phyloP scores from a whole-genome alignment of 2,329 filamentous ascomycete genomes.

The Orbilia javanica region DNA sequence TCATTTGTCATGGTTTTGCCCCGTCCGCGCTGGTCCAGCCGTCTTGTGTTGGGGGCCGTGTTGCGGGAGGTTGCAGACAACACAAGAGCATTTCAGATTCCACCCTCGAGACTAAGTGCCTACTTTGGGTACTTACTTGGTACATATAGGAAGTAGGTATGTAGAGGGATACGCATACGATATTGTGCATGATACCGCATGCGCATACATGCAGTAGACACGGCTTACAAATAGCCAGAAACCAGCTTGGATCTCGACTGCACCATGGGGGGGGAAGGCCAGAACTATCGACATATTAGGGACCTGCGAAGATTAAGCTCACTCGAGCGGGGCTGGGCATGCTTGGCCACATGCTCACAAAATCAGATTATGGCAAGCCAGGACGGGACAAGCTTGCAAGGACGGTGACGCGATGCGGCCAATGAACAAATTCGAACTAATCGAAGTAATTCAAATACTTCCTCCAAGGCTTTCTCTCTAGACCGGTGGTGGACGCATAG shows the following conservation, averaged over 20 bases:
- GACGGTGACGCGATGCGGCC: slow-evolving; percentile 47
- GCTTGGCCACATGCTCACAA: slow-evolving; percentile 33
- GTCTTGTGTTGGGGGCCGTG: slow-evolving; percentile 21
- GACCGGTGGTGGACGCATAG: slow-evolving; percentile 14
- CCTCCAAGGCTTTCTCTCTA: neutral
- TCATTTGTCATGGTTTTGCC: slow-evolving; percentile 23
- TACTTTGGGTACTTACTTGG: too few species aligned
- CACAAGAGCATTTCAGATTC: neutral
- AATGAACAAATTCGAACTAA: neutral
- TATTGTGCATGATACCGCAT: neutral
- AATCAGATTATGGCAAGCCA: neutral
- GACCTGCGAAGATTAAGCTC: slow-evolving; percentile 43
- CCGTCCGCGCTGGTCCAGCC: neutral
- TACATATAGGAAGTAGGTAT: too few species aligned
- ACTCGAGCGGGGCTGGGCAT: slow-evolving; percentile 16
- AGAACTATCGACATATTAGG: too few species aligned
- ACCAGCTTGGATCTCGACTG: neutral
- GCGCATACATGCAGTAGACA: neutral
- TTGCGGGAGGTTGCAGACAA: slow-evolving; percentile 23
- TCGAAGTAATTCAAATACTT: slow-evolving; percentile 47
- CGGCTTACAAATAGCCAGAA: slow-evolving; percentile 4
- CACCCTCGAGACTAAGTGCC: too few species aligned
- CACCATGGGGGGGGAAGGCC: too few species aligned
- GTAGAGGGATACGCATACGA: too few species aligned
- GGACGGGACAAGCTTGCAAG: slow-evolving; percentile 21